These are phyloP conservation scores for Brassica juncea DNA, from an alignment of 345 rosid genomes.

Conservation along the genomic window DNA sequence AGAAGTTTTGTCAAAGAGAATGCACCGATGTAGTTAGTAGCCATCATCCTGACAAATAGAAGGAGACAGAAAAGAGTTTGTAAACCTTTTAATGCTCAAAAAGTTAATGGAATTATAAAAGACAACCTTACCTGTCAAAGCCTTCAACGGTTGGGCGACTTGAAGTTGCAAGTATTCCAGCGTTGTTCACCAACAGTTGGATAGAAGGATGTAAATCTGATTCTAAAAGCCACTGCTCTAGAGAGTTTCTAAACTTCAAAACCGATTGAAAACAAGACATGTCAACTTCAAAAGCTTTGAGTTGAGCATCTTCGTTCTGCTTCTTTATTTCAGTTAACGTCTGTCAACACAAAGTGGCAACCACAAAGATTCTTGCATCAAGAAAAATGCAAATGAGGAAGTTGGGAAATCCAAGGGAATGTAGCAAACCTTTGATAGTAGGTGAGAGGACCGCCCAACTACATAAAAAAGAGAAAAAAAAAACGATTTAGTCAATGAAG, in stretches of 20 bases:
- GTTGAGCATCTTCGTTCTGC: constrained; percentile 51
- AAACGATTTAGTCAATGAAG: constrained; percentile 20
- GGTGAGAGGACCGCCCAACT: constrained; percentile 71
- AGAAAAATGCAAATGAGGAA: not conserved
- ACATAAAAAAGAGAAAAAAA: constrained; percentile 34
- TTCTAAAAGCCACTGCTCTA: constrained; percentile 75
- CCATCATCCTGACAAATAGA: constrained; percentile 69
- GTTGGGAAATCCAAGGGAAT: not conserved
- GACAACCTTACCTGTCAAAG: constrained; percentile 65
- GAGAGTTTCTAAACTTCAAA: constrained; percentile 56
- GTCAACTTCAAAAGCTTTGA: constrained; percentile 73
- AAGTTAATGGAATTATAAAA: not conserved
- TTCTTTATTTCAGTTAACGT: constrained; percentile 51
- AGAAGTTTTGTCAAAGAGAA: constrained; percentile 71
- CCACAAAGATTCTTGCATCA: constrained; percentile 18
- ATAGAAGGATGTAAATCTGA: constrained; percentile 72
- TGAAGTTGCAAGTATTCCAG: constrained; percentile 86
- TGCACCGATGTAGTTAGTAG: constrained; percentile 77
- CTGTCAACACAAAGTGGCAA: constrained; percentile 42
- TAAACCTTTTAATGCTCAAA: not conserved
- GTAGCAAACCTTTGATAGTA: constrained; percentile 53
- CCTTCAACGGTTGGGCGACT: constrained; percentile 64
- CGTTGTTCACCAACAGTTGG: constrained; percentile 88
- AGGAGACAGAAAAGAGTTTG: not conserved
- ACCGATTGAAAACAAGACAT: constrained; percentile 69